A percentile compares a stretch with the other conserved stretches of the same genome.
Conservation (phyloP, 2,329 filamentous ascomycete species). For the Emmonsia crescens region DNA sequence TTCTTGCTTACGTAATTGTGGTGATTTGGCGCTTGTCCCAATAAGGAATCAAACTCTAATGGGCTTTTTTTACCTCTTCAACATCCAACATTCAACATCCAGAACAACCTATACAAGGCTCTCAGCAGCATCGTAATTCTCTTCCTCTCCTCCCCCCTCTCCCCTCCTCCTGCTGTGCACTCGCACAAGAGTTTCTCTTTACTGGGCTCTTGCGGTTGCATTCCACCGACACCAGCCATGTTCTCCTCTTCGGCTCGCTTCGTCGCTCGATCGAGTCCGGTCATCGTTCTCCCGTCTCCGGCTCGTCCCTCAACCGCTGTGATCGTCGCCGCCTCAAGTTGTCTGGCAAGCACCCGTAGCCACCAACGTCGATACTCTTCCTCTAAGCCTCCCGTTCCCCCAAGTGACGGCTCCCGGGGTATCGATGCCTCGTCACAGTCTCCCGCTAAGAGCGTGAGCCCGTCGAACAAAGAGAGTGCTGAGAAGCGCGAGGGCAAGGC, state of each 20-base stretch:
- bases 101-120: background rate
- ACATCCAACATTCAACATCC: background rate
- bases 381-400: constrained; percentile 37
- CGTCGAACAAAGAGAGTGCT: constrained; percentile 24
- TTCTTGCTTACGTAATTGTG: background rate
- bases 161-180: background rate
- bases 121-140: background rate
- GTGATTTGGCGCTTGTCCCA: background rate
- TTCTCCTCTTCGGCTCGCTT: constrained; percentile 37
- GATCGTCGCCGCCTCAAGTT: constrained; percentile 21
- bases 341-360: constrained; percentile 23
- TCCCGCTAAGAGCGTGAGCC: constrained; percentile 29
- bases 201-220: background rate
- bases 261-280: constrained; percentile 29
- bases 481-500: constrained; percentile 23
- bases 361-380: constrained; percentile 40
- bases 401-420: constrained; percentile 34
- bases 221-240: constrained; percentile 23
- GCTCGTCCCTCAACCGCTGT: constrained; percentile 22
- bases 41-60: background rate
- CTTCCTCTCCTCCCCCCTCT: background rate
- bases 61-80: background rate
- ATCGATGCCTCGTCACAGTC: constrained; percentile 31
- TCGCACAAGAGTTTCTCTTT: background rate
- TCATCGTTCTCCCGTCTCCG: constrained; percentile 22